phyloP scores from a whole-genome alignment of 1,284 basidiomycete species.

The Polyporus tsugae region DNA sequence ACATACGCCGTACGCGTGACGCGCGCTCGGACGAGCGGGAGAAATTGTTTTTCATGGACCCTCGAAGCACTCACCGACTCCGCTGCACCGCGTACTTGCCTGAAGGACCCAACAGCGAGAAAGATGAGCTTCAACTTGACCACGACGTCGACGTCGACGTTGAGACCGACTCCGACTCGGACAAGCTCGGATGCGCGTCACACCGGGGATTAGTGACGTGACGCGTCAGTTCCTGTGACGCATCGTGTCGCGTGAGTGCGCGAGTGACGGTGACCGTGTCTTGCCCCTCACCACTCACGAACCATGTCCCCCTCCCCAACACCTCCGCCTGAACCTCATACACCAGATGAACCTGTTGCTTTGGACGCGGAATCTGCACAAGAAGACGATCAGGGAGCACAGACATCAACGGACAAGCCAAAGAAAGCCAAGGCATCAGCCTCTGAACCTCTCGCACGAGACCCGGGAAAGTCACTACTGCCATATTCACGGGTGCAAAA shows the following conservation, averaged over 20 bases:
- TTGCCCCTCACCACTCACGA: neutral
- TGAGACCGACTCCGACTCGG: too few relatives aligned
- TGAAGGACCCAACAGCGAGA: too few relatives aligned
- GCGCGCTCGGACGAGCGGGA: too few relatives aligned
- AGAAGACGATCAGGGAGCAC: neutral
- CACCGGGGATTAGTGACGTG: neutral
- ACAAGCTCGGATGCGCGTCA: too few relatives aligned
- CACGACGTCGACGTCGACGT: too few relatives aligned
- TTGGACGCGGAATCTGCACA: neutral
- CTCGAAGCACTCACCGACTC: too few relatives aligned
- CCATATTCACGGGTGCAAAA: conserved; percentile 79
- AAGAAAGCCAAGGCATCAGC: conserved; percentile 24
- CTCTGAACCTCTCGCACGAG: conserved; percentile 22
- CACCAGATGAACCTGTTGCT: neutral
- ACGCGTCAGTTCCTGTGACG: neutral
- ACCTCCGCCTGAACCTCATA: neutral
- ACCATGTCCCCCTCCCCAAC: neutral
- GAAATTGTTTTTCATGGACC: too few relatives aligned
- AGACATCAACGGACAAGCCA: conserved; percentile 1
- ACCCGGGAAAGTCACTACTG: conserved; percentile 67
- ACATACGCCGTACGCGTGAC: too few relatives aligned
- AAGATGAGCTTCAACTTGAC: too few relatives aligned
- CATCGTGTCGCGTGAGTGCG: neutral
- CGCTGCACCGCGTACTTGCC: too few relatives aligned
- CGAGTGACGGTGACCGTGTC: neutral